Conservation (phyloP, 2,329 filamentous ascomycete species). For the Pezicula carpinea region DNA sequence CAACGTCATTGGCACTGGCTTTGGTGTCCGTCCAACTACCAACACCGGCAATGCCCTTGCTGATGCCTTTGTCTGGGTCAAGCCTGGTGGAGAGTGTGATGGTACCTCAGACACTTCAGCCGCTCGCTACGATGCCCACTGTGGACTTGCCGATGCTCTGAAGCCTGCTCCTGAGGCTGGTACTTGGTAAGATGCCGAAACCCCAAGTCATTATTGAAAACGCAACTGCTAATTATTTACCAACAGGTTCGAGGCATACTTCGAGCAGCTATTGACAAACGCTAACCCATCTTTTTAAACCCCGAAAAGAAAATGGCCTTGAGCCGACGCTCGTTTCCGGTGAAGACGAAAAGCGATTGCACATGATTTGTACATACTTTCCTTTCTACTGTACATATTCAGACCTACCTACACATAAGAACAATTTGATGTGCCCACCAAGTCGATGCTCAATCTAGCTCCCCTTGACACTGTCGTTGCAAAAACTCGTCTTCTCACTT, state of each 20-base stretch:
- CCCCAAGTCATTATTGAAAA: background rate
- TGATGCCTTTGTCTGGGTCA: conserved; percentile 68
- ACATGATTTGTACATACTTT: background rate
- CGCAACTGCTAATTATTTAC: conserved; percentile 29
- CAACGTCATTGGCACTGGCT: conserved; percentile 59
- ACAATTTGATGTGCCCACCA: background rate
- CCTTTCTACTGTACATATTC: background rate
- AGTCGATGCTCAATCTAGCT: no score
- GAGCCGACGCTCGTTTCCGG: background rate
- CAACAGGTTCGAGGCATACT: conserved; percentile 44
- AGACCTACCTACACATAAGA: background rate
- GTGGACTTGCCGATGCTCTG: conserved; percentile 46
- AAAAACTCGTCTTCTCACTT: no score
- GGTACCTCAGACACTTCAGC: conserved; percentile 36
- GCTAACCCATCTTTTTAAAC: conserved; percentile 47
- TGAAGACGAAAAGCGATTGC: background rate
- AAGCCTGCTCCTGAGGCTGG: conserved; percentile 66
- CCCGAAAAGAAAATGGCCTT: background rate
- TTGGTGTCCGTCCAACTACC: conserved; percentile 59
- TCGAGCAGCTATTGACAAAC: conserved; percentile 51
- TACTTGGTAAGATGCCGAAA: conserved; percentile 40
- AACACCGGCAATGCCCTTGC: conserved; percentile 53
- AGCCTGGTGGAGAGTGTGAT: conserved; percentile 54
- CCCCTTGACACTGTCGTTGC: no score
- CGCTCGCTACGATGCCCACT: conserved; percentile 45